Evolutionary conservation across 2,329 filamentous ascomycete genomes (phyloP), one percentile per base, ranked within the genome.

Genomic region (Penicillium sp.): DNA sequence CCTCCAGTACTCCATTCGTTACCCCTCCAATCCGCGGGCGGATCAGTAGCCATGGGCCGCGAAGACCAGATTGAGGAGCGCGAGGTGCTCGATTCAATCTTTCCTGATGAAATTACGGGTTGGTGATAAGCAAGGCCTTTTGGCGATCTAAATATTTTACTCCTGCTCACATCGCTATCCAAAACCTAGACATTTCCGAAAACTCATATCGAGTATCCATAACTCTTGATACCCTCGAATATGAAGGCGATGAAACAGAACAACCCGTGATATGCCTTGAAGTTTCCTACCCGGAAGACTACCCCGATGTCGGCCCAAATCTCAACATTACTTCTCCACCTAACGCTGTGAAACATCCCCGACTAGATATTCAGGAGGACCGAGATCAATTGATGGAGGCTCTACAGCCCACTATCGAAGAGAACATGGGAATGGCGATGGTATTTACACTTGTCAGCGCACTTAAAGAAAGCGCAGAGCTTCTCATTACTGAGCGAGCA

Each of bases 391-490:
- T 99, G 13, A 82, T 97, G 14, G 79, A 85, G 47, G 82, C 83
- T 1, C 79, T 97, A 11, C 74, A 84, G 36, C 85, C 88, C 14
- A 89, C 87, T 0, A 88, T 97, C 34, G 87, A 94, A 70, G 94
- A 99, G 73, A 97, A 92, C 64, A 76, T 97, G 56, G 94, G 94
- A 59, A 97, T 97, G 88, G 90, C 91, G 51, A 99, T 99, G 94
- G 79, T 99, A 1, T 99, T 97, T 75, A 91, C 93, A 0, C 78
- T 99, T 23, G 88, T 95, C 50, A 90, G 89, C 13, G 85, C 88
- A 0, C 77, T 99, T 56, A 97, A 97, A 71, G 94, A 99, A 55
- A 81, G 84, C 47, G 93, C 92, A n/a, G 94, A 99, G 77, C 81
- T 86, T 63, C 82, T 99, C 55, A 85, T 97, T 62, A 75, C 81